Evolutionary conservation across 257 asterid genomes (phyloP).

Genomic region (Przewalskia tangutica): DNA sequence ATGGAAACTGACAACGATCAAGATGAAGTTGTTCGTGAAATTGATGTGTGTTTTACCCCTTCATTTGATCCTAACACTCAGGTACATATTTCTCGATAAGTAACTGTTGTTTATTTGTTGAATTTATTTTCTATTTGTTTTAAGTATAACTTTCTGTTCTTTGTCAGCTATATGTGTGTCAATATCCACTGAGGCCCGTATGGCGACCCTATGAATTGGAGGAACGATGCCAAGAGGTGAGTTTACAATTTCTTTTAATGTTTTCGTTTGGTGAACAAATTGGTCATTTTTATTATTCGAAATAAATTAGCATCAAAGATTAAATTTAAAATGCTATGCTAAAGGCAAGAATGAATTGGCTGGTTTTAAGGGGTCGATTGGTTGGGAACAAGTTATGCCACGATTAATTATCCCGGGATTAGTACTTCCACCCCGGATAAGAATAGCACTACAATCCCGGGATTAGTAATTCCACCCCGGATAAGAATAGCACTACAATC

Average conservation of each 20-base stretch:
- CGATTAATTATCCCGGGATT: no score
- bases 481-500: no score
- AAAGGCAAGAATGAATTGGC: background rate
- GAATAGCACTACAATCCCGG: no score
- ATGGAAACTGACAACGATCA: conserved; percentile 18
- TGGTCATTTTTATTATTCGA: no score
- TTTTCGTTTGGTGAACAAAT: no score
- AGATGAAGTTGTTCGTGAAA: conserved; percentile 59
- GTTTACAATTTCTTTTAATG: background rate
- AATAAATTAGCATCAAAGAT: background rate
- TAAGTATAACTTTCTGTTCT: background rate
- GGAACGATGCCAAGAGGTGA: no score
- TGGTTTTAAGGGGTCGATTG: background rate
- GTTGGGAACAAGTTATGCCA: no score
- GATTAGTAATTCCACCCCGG: no score
- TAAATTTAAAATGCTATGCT: background rate
- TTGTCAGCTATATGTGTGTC: conserved; percentile 56
- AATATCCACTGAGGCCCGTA: conserved; percentile 60
- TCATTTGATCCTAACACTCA: conserved; percentile 32
- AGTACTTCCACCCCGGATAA: no score
- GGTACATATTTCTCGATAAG: conserved; percentile 15
- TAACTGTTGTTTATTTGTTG: background rate
- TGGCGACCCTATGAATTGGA: conserved; percentile 34
- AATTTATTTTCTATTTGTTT: background rate
- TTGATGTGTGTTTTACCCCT: conserved; percentile 60